Base-by-base conservation (phyloP, 108 stramenopile species). In the Licmophora abbreviata region DNA sequence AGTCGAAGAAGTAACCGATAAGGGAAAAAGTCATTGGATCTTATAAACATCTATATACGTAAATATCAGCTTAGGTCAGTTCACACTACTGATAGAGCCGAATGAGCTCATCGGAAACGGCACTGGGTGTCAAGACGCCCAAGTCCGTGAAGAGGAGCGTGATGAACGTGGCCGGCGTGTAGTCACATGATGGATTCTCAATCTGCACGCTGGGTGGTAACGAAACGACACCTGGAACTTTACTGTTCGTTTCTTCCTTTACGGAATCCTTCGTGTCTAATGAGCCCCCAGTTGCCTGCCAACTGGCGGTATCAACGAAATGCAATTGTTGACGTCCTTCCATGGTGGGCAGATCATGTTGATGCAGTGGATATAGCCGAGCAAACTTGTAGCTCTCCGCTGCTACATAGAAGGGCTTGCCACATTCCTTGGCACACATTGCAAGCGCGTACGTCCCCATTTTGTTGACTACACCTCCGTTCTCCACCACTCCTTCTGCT, bases 321-420 rank as follows among this genome's bases (percentile, higher is more conserved):
- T 40, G 40, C 14, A 31, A 35, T 29, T 44, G 23, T 33, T 49
- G 35, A 33, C 53, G n/a, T n/a, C 47, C 58, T 21, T 57, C 51
- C 33, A 58, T 50, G 43, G 57, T 56, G 5, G 92, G 86, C 3
- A 95, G 61, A 64, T 99, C 97, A 23, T 68, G 47, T 70, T 99
- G 96, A 51, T 76, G 81, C 53, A 99, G 59, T 6, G 97, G 97
- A 62, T 86, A 99, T 48, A 97, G 48, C 20, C 97, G 81, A 4
- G 95, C 92, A 71, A 99, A 99, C 54, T 99, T 99, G 66, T 94
- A 99, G 51, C 81, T 86, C 71, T 99, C 96, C 7, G 93, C 94
- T 1, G 96, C 97, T 12, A 97, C 97, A 61, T 99, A 99, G 46
- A 99, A 86, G 3, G 97, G 97, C 37, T 92, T 92, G n/a, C 83